These are phyloP conservation scores for Colletotrichum ledebouriae DNA, from an alignment of 2,329 filamentous ascomycete species.

Conservation along the genomic window DNA sequence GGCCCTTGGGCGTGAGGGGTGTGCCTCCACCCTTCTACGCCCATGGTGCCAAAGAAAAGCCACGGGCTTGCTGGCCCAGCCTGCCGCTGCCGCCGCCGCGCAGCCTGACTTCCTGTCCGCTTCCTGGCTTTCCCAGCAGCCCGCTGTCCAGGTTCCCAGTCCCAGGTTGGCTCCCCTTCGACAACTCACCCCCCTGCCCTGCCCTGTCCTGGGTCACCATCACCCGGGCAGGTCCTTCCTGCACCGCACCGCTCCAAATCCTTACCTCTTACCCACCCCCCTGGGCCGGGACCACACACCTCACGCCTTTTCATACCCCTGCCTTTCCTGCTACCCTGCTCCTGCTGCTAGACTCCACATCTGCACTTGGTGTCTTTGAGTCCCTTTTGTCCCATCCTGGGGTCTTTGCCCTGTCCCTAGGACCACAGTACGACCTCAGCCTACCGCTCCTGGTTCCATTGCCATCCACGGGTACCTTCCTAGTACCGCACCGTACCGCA, in stretches of 20 bases:
- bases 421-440: constrained; percentile 5
- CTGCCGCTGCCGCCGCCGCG: constrained; percentile 14
- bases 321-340: constrained; percentile 3
- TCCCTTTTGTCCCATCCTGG: background rate
- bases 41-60: background rate
- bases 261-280: constrained; percentile 26
- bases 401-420: constrained; percentile 23
- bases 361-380: background rate
- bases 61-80: constrained; percentile 3
- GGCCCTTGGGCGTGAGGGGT: constrained; percentile 21
- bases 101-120: constrained; percentile 1
- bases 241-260: constrained; percentile 21
- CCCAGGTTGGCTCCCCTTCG: too few species aligned
- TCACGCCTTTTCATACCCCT: constrained; percentile 2
- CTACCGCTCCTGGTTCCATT: constrained; percentile 18
- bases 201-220: too few species aligned
- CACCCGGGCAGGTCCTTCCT: background rate
- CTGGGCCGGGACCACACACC: constrained; percentile 23
- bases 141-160: background rate
- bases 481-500: constrained; percentile 37
- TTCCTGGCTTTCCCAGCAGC: background rate
- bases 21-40: constrained; percentile 4
- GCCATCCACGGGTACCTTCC: constrained; percentile 21
- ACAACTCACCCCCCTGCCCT: too few species aligned
- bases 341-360: background rate